Evolutionary conservation across 179 eudicot genomes (phyloP).

Genomic region (Corrigiola litoralis): DNA sequence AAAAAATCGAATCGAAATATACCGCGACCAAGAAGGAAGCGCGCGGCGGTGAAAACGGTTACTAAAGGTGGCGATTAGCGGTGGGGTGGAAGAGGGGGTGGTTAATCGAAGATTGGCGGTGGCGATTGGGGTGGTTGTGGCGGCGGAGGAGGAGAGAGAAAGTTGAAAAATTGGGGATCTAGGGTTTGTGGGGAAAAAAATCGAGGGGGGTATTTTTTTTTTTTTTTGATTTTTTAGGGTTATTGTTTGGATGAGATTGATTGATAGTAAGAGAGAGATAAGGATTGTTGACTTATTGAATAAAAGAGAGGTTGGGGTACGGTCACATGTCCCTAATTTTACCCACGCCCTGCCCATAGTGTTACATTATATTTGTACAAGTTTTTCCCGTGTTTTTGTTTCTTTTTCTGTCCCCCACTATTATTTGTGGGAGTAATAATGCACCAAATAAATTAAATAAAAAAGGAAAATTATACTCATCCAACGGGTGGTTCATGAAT

Average conservation of each 20-base stretch:
- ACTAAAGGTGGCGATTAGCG: slow-evolving; percentile 11
- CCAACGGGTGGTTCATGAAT: too few relatives aligned
- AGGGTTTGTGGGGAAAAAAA: slow-evolving; percentile 20
- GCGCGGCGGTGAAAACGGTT: background rate
- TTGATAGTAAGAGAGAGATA: background rate
- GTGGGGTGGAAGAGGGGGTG: background rate
- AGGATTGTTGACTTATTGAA: too few relatives aligned
- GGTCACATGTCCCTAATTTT: too few relatives aligned
- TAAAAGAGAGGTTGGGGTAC: background rate
- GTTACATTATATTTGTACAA: too few relatives aligned
- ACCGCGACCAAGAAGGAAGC: background rate
- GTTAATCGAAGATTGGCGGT: background rate
- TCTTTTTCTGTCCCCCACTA: too few relatives aligned
- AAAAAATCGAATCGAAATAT: background rate
- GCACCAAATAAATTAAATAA: too few relatives aligned
- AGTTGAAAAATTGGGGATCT: slow-evolving; percentile 25
- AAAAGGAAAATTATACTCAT: too few relatives aligned
- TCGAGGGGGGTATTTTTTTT: background rate
- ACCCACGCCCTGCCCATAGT: too few relatives aligned
- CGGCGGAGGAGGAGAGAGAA: slow-evolving; percentile 19
- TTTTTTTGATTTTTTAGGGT: too few relatives aligned
- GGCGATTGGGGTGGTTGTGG: slow-evolving; percentile 4
- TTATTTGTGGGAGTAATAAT: too few relatives aligned
- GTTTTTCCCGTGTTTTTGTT: too few relatives aligned
- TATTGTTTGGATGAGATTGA: background rate